A percentile compares a stretch with the other conserved stretches of the same genome.
These are phyloP conservation scores for Mentha longifolia DNA, from an alignment of 257 asterid genomes.

Conservation along the genomic window DNA sequence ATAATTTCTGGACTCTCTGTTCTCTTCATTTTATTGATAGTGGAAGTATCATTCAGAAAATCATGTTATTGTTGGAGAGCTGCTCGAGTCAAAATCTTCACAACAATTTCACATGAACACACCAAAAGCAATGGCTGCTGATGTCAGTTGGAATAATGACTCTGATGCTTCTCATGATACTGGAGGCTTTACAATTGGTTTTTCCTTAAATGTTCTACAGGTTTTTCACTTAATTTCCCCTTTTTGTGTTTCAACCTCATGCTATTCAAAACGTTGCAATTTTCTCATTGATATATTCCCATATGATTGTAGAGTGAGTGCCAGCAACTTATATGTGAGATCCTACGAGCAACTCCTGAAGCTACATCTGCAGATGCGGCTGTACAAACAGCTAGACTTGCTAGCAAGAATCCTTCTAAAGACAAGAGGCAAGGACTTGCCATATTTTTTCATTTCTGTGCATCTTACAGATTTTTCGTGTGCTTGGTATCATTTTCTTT, in stretches of 20 bases:
- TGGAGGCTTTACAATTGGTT: constrained; percentile 94
- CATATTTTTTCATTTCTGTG: constrained; percentile 27
- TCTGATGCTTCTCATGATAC: constrained; percentile 81
- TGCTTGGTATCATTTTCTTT: constrained; percentile 15
- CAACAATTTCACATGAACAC: constrained; percentile 89
- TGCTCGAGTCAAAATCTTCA: constrained; percentile 89
- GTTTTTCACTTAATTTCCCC: constrained; percentile 45
- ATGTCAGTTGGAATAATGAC: constrained; percentile 80
- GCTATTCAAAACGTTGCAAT: neutral
- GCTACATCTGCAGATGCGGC: constrained; percentile 99
- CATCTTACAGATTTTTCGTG: constrained; percentile 21
- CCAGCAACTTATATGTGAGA: constrained; percentile 97
- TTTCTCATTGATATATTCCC: constrained; percentile 18
- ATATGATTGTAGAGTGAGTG: constrained; percentile 86
- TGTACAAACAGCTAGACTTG: constrained; percentile 95
- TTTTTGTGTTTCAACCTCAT: constrained; percentile 21
- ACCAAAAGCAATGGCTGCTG: constrained; percentile 76
- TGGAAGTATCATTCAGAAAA: constrained; percentile 65
- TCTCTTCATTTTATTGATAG: constrained; percentile 34
- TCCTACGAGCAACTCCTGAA: constrained; percentile 99
- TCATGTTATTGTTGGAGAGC: constrained; percentile 98
- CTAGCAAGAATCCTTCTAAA: constrained; percentile 85
- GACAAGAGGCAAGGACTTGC: constrained; percentile 81
- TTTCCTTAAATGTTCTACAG: constrained; percentile 92
- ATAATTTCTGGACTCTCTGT: constrained; percentile 27